phyloP scores from a whole-genome alignment of 2,329 filamentous ascomycete species.

The Monosporascus sp. region DNA sequence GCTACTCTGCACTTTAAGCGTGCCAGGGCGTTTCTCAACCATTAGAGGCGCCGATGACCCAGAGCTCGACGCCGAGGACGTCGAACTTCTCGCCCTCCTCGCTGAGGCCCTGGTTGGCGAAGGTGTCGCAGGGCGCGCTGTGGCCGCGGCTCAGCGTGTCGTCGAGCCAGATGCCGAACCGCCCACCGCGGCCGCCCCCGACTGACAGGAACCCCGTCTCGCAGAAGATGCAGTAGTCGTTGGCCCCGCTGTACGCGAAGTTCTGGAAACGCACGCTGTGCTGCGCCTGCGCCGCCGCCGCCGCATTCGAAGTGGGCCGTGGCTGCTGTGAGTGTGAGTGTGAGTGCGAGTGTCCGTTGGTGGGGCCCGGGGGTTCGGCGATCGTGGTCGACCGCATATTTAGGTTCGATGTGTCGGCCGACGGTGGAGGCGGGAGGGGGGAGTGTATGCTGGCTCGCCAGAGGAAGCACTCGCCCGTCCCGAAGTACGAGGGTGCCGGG shows the following conservation, averaged over 20 bases:
- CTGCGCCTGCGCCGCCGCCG: constrained; percentile 37
- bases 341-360: constrained; percentile 27
- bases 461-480: constrained; percentile 92
- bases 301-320: constrained; percentile 4
- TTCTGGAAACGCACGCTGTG: constrained; percentile 91
- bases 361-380: constrained; percentile 19
- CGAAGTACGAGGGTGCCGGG: constrained; percentile 79
- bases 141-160: constrained; percentile 78
- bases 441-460: constrained; percentile 70
- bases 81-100: constrained; percentile 92
- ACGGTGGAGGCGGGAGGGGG: constrained; percentile 64
- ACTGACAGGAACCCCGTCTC: constrained; percentile 66
- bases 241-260: constrained; percentile 91
- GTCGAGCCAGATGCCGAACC: constrained; percentile 91
- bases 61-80: constrained; percentile 84
- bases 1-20: too few relatives aligned
- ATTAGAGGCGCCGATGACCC: constrained; percentile 65
- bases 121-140: constrained; percentile 79
- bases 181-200: constrained; percentile 81
- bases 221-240: constrained; percentile 95
- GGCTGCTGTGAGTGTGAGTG: constrained; percentile 19
- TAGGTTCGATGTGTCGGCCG: constrained; percentile 44
- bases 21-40: not conserved
- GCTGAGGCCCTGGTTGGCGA: constrained; percentile 89
- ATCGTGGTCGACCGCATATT: constrained; percentile 38